phyloP scores from a whole-genome alignment of 257 asterid species.

The Leonotis leonurus region DNA sequence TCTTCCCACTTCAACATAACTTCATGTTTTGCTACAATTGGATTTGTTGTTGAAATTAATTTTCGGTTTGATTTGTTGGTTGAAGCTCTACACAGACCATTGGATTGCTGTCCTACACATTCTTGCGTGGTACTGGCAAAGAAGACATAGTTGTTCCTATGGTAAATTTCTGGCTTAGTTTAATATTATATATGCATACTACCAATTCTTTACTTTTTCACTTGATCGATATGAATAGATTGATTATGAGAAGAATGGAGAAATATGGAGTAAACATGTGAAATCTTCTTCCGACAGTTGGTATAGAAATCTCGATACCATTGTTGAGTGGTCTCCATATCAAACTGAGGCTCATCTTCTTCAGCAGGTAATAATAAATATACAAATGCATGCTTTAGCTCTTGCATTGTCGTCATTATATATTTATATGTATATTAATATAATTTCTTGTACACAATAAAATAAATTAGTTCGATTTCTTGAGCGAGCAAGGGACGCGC shows the following conservation, averaged over 20 bases:
- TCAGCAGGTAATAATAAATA: slow-evolving; percentile 49
- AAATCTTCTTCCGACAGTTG: slow-evolving; percentile 39
- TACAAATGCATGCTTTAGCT: no score
- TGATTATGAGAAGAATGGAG: slow-evolving; percentile 51
- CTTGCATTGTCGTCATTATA: no score
- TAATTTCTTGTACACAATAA: no score
- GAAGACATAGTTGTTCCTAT: slow-evolving; percentile 82
- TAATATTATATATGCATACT: neutral
- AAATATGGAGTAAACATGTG: slow-evolving; percentile 37
- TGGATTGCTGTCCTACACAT: slow-evolving; percentile 70
- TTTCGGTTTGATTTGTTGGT: neutral
- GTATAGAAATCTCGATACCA: slow-evolving; percentile 51
- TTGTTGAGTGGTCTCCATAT: slow-evolving; percentile 72
- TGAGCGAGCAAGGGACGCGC: slow-evolving; percentile 70
- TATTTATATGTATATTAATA: no score
- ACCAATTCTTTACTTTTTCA: neutral
- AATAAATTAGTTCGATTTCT: slow-evolving; percentile 32
- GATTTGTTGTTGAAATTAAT: neutral
- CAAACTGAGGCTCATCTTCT: slow-evolving; percentile 56
- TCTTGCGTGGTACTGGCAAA: slow-evolving; percentile 58
- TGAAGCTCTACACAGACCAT: slow-evolving; percentile 58
- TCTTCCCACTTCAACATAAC: no score
- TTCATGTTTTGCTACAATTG: no score
- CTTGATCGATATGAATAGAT: slow-evolving; percentile 31
- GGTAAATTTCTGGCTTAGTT: slow-evolving; percentile 19